Conservation (phyloP, 2,329 filamentous ascomycete genomes). For the Hypoxylon sp. region DNA sequence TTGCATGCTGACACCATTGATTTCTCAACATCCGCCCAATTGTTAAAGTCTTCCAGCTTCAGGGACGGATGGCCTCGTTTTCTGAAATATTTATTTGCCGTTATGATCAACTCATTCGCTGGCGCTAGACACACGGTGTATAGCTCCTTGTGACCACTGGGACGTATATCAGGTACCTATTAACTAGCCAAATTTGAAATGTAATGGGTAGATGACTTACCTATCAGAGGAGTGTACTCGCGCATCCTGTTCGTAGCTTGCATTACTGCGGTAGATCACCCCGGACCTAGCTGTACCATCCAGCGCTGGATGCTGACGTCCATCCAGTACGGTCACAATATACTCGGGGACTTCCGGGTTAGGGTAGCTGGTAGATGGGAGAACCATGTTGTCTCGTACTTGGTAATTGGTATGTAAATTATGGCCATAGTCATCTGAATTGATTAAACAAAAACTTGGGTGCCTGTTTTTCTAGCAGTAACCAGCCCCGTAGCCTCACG, state of each 20-base stretch:
- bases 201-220: not conserved
- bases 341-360: conserved; percentile 25
- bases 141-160: conserved; percentile 16
- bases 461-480: too few species aligned
- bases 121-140: conserved; percentile 11
- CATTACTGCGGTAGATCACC: conserved; percentile 18
- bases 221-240: not conserved
- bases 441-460: too few species aligned
- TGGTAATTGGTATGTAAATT: too few species aligned
- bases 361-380: not conserved
- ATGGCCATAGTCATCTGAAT: too few species aligned
- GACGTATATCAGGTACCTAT: not conserved
- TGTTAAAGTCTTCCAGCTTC: conserved; percentile 11
- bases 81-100: conserved; percentile 23
- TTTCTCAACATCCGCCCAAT: conserved; percentile 21
- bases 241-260: not conserved
- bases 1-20: conserved; percentile 23
- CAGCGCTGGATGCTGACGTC: conserved; percentile 17
- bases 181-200: too few species aligned
- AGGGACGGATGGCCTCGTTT: conserved; percentile 13
- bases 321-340: conserved; percentile 13
- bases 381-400: not conserved
- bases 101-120: conserved; percentile 15
- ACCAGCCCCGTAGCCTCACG: too few species aligned
- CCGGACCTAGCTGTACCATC: conserved; percentile 8